Evolutionary conservation across 768 basidiomycete species (phyloP).

Genomic region (Kwoniella sp.): DNA sequence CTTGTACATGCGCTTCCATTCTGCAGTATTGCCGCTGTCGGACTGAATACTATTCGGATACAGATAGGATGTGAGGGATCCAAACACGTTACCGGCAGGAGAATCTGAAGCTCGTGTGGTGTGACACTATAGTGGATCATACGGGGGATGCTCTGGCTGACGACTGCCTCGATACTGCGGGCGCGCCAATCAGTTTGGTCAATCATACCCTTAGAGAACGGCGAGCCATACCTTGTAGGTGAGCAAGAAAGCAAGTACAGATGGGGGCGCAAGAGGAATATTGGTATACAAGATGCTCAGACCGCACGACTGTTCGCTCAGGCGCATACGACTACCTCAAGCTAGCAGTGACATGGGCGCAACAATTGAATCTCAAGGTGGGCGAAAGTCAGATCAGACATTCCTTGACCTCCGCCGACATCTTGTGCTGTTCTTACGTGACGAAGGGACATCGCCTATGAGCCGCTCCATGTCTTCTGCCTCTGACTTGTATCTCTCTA

Average conservation of each 20-base stretch:
- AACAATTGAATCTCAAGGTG: constrained; percentile 43
- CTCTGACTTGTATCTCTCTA: too few relatives aligned
- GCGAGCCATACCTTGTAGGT: constrained; percentile 48
- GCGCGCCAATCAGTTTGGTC: constrained; percentile 52
- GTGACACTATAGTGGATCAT: not conserved
- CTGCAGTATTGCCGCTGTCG: constrained; percentile 35
- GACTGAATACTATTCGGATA: constrained; percentile 53
- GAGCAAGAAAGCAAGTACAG: constrained; percentile 9
- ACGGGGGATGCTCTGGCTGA: not conserved
- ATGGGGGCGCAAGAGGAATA: too few relatives aligned
- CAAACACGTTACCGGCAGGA: too few relatives aligned
- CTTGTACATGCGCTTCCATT: not conserved
- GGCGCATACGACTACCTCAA: constrained; percentile 51
- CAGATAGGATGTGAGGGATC: constrained; percentile 51
- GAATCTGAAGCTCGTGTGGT: too few relatives aligned
- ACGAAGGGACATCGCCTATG: too few relatives aligned
- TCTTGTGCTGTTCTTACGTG: too few relatives aligned
- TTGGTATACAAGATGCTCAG: not conserved
- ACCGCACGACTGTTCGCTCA: not conserved
- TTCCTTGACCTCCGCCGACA: not conserved
- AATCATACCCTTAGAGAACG: constrained; percentile 43
- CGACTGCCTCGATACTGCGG: not conserved
- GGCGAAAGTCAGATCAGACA: not conserved
- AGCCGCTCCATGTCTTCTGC: too few relatives aligned
- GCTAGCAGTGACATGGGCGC: constrained; percentile 49